Percentiles rank a stretch among this genome's conserved stretches.
Evolutionary conservation across 2,329 filamentous ascomycete genomes (phyloP).

Genomic region (Helicocarpus griseus): DNA sequence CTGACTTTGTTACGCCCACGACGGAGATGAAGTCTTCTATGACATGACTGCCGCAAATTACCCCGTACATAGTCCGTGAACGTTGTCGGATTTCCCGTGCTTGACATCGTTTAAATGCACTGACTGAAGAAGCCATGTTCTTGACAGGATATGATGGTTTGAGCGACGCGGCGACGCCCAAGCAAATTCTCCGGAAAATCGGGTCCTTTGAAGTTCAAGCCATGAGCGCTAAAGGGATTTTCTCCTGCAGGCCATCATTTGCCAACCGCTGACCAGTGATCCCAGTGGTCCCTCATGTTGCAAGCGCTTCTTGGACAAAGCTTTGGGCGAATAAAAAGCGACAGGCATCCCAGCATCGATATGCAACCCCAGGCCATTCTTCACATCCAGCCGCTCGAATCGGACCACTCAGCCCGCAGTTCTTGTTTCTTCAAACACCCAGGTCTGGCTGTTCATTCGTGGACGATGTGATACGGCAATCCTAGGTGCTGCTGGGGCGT

Average conservation of each 20-base stretch:
- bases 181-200: constrained; percentile 49
- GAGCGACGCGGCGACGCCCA: no score
- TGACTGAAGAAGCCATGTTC: no score
- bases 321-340: not conserved
- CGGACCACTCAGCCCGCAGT: not conserved
- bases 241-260: not conserved
- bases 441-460: not conserved
- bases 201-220: constrained; percentile 23
- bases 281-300: not conserved
- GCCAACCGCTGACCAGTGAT: not conserved
- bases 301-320: not conserved
- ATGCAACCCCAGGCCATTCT: not conserved
- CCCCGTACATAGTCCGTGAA: no score
- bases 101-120: no score
- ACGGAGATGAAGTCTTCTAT: no score
- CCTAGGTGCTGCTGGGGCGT: not conserved
- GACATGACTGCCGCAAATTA: no score
- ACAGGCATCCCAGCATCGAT: not conserved
- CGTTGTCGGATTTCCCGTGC: no score
- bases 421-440: not conserved
- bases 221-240: constrained; percentile 15
- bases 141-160: no score
- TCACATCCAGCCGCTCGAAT: not conserved
- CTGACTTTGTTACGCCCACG: no score
- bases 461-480: not conserved